phyloP scores from a whole-genome alignment of 2,329 filamentous ascomycete species.

The Colletotrichum australisinense region DNA sequence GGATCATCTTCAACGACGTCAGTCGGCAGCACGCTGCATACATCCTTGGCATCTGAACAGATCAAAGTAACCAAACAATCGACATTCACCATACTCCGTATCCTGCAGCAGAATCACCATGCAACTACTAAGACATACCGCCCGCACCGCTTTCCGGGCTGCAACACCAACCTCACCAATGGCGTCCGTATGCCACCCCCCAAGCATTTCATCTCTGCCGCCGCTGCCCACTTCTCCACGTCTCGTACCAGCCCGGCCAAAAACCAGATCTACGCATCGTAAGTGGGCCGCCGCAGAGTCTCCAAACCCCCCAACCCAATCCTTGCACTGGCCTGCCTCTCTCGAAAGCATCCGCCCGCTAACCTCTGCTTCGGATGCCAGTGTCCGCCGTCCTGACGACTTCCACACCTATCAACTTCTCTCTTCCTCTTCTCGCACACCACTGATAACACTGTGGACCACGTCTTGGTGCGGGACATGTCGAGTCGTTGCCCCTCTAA shows the following conservation, averaged over 20 bases:
- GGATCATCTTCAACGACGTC: slow-evolving; percentile 14
- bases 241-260: slow-evolving; percentile 38
- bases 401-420: slow-evolving; percentile 67
- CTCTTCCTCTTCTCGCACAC: slow-evolving; percentile 62
- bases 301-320: background rate
- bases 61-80: slow-evolving; percentile 1
- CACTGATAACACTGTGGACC: slow-evolving; percentile 71
- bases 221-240: slow-evolving; percentile 29
- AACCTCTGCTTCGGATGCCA: slow-evolving; percentile 40
- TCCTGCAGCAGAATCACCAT: background rate
- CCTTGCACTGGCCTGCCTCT: background rate
- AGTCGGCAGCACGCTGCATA: background rate
- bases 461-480: slow-evolving; percentile 69
- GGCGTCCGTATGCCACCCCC: background rate
- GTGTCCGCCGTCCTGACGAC: slow-evolving; percentile 65
- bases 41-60: slow-evolving; percentile 6
- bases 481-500: slow-evolving; percentile 59
- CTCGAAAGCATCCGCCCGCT: background rate
- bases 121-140: slow-evolving; percentile 23
- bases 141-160: slow-evolving; percentile 26
- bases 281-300: slow-evolving; percentile 35
- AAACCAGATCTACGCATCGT: slow-evolving; percentile 51
- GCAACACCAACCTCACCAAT: slow-evolving; percentile 12
- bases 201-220: slow-evolving; percentile 11
- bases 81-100: background rate